phyloP scores from a whole-genome alignment of 2,329 filamentous ascomycete genomes.

The Trichophyton mentagrophytes region DNA sequence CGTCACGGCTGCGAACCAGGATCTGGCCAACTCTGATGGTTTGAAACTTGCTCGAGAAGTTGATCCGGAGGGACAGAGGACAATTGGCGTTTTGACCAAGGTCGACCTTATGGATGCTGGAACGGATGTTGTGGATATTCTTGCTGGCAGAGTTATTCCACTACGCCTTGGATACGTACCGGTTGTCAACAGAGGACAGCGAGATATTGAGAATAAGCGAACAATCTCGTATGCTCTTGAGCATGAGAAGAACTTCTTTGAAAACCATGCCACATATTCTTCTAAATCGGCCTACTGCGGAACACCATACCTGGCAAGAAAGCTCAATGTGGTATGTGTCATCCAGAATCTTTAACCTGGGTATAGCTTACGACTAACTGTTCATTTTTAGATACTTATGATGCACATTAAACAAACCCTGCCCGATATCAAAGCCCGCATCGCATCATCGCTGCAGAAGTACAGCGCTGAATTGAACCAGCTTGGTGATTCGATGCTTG shows the following conservation, averaged over 20 bases:
- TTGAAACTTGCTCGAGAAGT: constrained; percentile 93
- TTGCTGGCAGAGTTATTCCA: constrained; percentile 93
- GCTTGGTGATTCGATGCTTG: constrained; percentile 86
- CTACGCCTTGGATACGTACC: constrained; percentile 89
- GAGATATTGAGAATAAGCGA: constrained; percentile 98
- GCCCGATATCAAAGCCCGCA: constrained; percentile 94
- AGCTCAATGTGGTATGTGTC: constrained; percentile 64
- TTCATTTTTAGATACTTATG: constrained; percentile 65
- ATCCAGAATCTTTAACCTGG: not conserved
- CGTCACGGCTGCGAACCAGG: constrained; percentile 91
- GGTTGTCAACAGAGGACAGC: constrained; percentile 93
- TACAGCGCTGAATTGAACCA: constrained; percentile 70
- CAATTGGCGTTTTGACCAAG: constrained; percentile 96
- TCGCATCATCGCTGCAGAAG: constrained; percentile 85
- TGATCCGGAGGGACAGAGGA: constrained; percentile 91
- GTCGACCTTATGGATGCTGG: constrained; percentile 98
- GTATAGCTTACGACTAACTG: not conserved
- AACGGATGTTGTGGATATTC: constrained; percentile 95
- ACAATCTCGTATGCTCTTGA: constrained; percentile 82
- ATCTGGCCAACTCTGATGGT: constrained; percentile 97
- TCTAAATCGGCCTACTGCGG: constrained; percentile 99
- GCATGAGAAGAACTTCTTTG: constrained; percentile 92
- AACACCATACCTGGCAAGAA: constrained; percentile 89
- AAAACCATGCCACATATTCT: constrained; percentile 94
- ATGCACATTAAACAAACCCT: constrained; percentile 99